Conservation (phyloP, 148 eudicot genomes). For the Chenopodium formosanum region DNA sequence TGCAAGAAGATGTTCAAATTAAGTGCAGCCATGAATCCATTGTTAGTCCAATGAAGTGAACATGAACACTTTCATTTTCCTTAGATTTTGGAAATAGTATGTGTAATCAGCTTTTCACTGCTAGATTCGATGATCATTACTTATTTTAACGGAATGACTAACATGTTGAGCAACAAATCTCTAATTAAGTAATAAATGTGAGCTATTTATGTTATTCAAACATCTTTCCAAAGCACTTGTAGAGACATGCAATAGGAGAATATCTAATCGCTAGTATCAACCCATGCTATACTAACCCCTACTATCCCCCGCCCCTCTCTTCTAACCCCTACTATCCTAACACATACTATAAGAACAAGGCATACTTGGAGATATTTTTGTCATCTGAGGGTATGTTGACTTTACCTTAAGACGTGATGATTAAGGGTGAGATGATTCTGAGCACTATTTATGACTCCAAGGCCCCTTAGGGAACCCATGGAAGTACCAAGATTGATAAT, state of each 20-base stretch:
- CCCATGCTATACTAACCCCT: too few relatives aligned
- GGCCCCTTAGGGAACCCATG: too few relatives aligned
- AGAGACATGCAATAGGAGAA: not conserved
- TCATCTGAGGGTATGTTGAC: too few relatives aligned
- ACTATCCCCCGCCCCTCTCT: too few relatives aligned
- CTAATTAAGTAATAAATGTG: not conserved
- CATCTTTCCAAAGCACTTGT: not conserved
- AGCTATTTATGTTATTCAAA: not conserved
- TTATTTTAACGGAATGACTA: not conserved
- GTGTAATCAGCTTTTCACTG: not conserved
- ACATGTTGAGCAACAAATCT: not conserved
- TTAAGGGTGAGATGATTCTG: too few relatives aligned
- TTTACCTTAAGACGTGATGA: too few relatives aligned
- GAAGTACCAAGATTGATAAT: too few relatives aligned
- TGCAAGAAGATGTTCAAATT: not conserved
- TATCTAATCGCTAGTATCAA: too few relatives aligned
- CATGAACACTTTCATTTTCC: not conserved
- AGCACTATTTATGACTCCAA: too few relatives aligned
- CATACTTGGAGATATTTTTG: too few relatives aligned
- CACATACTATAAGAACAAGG: too few relatives aligned
- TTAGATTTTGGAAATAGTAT: not conserved
- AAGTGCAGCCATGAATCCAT: not conserved
- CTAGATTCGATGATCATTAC: not conserved
- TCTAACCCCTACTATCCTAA: too few relatives aligned
- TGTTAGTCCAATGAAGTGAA: not conserved